Conservation (phyloP, 441 rosid species). For the Eruca vesicaria region DNA sequence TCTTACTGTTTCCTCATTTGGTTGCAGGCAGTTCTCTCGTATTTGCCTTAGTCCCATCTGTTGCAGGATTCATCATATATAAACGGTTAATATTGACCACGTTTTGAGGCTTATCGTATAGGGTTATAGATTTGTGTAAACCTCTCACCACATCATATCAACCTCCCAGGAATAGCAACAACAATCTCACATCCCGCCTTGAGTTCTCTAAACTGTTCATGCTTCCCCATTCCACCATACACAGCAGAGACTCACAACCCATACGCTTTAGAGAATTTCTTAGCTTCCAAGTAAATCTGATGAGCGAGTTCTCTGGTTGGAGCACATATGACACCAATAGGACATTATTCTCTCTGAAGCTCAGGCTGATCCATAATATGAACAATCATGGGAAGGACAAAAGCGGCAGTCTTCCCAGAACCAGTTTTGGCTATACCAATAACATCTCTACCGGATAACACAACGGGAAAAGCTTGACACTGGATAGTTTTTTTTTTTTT, state of each 20-base stretch:
- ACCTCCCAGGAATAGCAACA: constrained; percentile 93
- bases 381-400: constrained; percentile 93
- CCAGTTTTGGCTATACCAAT: constrained; percentile 98
- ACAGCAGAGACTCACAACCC: constrained; percentile 88
- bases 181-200: constrained; percentile 94
- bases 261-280: constrained; percentile 78
- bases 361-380: constrained; percentile 99
- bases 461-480: constrained; percentile 83
- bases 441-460: constrained; percentile 84
- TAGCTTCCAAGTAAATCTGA: constrained; percentile 83
- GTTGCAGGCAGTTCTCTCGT: constrained; percentile 52
- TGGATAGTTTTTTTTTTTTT: too few relatives aligned
- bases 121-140: constrained; percentile 9
- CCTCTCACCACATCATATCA: constrained; percentile 59
- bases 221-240: constrained; percentile 96
- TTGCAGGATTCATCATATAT: constrained; percentile 5
- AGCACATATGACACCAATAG: constrained; percentile 93
- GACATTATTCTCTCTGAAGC: constrained; percentile 88
- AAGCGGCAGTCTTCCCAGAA: constrained; percentile 97
- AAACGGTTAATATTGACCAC: not conserved
- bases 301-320: constrained; percentile 97
- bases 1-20: constrained; percentile 56
- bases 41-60: constrained; percentile 63
- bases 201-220: constrained; percentile 94
- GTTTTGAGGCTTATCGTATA: not conserved